Percentiles rank a stretch among this genome's conserved stretches.
These are phyloP conservation scores for Pseudocercospora fuligena DNA, from an alignment of 2,329 filamentous ascomycete species.

Conservation along the genomic window DNA sequence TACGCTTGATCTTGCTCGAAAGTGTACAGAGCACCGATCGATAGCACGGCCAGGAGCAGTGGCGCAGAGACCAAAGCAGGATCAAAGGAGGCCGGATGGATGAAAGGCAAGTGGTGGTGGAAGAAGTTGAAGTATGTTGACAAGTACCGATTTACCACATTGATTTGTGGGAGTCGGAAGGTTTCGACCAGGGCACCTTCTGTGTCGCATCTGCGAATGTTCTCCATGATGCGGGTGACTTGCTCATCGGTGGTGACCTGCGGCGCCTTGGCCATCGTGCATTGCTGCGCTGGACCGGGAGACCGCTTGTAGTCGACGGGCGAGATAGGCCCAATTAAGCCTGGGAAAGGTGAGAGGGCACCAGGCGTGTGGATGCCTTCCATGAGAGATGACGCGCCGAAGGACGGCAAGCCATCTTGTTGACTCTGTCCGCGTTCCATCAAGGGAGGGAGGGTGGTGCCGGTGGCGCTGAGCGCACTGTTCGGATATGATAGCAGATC, in stretches of 20 bases:
- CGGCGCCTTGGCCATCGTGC: conserved; percentile 72
- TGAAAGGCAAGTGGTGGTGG: conserved; percentile 93
- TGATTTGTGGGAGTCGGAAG: conserved; percentile 82
- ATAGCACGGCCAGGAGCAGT: conserved; percentile 84
- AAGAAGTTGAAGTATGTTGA: conserved; percentile 97
- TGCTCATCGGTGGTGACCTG: conserved; percentile 85
- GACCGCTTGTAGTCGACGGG: conserved; percentile 72
- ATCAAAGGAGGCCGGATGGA: conserved; percentile 89
- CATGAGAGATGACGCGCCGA: conserved; percentile 72
- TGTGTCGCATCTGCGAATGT: conserved; percentile 78
- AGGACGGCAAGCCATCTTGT: conserved; percentile 45
- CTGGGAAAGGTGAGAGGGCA: conserved; percentile 73
- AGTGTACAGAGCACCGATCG: conserved; percentile 93
- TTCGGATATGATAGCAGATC: conserved; percentile 59
- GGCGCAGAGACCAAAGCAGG: conserved; percentile 80
- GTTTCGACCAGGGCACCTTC: conserved; percentile 84
- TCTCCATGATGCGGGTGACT: conserved; percentile 81
- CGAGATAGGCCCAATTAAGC: conserved; percentile 69
- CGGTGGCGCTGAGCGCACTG: conserved; percentile 28
- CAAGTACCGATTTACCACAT: conserved; percentile 86
- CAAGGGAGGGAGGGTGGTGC: conserved; percentile 65
- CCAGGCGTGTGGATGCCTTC: conserved; percentile 72
- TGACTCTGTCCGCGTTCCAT: conserved; percentile 60
- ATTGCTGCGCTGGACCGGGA: conserved; percentile 68
- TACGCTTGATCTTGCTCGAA: conserved; percentile 98